These are phyloP conservation scores for Microbotryum violaceum DNA, from an alignment of 1,284 basidiomycete genomes.

Conservation along the genomic window DNA sequence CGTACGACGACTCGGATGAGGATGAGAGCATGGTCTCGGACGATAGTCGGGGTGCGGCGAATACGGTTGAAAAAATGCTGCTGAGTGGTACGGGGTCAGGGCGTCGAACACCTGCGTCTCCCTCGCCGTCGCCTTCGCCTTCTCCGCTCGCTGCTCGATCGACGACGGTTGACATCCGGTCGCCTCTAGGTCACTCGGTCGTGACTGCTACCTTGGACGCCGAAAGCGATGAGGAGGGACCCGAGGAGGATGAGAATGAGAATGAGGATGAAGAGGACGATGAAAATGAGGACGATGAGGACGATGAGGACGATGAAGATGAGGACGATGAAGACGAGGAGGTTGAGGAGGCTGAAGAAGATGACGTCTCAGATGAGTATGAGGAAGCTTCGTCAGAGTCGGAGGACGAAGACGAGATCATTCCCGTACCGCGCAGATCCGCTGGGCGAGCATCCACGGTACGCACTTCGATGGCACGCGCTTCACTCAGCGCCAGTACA, in stretches of 20 bases:
- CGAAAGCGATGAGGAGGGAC: neutral
- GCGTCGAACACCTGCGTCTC: neutral
- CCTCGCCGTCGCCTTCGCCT: neutral
- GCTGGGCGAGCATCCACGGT: no score
- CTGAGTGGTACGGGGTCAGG: neutral
- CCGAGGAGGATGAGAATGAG: neutral
- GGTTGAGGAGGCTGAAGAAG: neutral
- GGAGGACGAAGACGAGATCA: slow-evolving; percentile 5
- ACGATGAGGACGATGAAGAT: neutral
- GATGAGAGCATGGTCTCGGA: slow-evolving; percentile 1
- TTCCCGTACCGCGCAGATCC: neutral
- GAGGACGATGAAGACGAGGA: neutral
- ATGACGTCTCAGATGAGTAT: neutral
- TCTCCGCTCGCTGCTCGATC: neutral
- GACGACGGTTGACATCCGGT: neutral
- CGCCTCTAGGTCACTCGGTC: neutral
- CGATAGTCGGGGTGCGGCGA: neutral
- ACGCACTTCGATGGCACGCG: neutral
- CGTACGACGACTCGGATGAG: slow-evolving; percentile 23
- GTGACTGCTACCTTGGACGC: neutral
- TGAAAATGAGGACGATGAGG: neutral
- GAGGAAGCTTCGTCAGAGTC: neutral
- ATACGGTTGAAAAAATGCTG: slow-evolving; percentile 4
- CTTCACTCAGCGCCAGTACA: neutral
- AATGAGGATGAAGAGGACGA: neutral